Base-by-base conservation (phyloP, 176 grass and related monocot species). In the Dactylis glomerata region DNA sequence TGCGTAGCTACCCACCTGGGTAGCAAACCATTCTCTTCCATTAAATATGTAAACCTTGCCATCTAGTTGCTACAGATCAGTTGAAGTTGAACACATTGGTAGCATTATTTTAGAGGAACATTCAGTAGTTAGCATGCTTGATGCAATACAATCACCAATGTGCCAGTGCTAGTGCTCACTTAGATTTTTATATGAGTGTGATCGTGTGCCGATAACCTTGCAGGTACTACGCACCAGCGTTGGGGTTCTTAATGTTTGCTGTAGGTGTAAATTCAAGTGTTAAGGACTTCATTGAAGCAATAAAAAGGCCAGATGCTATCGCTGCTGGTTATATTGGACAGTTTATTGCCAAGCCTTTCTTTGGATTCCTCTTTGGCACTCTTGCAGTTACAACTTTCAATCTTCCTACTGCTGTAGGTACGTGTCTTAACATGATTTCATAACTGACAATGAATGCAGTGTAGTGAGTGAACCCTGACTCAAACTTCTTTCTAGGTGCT, bases 191-290 rank as follows among this genome's bases (percentile, higher is more conserved):
- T 22, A 17, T 49, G n/a, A 50, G 13, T 27, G 17, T 57, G 27
- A 49, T 11, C 10, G 10, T 77, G 11, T 87, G n/a, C 28, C 52
- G 19, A 81, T 83, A 42, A 71, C 45, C 8, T 89, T 50, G 77
- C 85, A 99, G 96, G 82, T 99, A 96, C 74, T 99, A 96, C n/a
- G 91, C 96, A 78, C 96, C 93, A 6, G 91, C 93, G 45, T 82
- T 96, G 78, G 91, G 96, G 17, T 99, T 99, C 86, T 85, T 99
- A 86, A 99, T 99, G 93, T 99, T 99, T 89, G 93, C 93, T 38
- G 96, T 99, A 75, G 96, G 96, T 70, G 93, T 96, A 27, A 99
- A 99, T 89, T 99, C 96, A 56, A 96, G 89, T 10, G 81, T 82
- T 2, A 33, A 94, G 31, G 96, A 99, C 92, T 96, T 99, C 78